Evolutionary conservation across 768 basidiomycete species (phyloP).

Genomic region (Trametes maxima): DNA sequence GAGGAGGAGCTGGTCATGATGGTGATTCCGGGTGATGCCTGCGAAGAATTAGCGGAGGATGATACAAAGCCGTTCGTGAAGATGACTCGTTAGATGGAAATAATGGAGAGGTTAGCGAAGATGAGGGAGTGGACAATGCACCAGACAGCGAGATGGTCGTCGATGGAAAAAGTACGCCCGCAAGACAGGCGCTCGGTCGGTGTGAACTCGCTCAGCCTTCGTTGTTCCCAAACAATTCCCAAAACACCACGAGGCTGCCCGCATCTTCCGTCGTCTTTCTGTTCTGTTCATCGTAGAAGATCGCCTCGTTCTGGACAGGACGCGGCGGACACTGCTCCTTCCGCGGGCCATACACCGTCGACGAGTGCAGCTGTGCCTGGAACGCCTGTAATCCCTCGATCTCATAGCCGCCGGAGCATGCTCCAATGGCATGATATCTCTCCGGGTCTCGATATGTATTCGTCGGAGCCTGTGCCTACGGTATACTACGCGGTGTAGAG

Average conservation of each 20-base stretch:
- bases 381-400: neutral
- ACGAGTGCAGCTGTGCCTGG: too few relatives aligned
- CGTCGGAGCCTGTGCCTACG: too few relatives aligned
- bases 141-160: conserved; percentile 34
- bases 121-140: conserved; percentile 25
- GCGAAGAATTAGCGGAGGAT: conserved; percentile 16
- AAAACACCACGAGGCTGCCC: conserved; percentile 20
- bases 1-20: conserved; percentile 78
- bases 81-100: conserved; percentile 29
- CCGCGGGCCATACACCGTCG: too few relatives aligned
- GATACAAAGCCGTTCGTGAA: conserved; percentile 28
- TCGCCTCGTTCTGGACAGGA: neutral
- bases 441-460: too few relatives aligned
- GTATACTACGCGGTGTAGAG: too few relatives aligned
- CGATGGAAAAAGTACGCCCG: conserved; percentile 32
- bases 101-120: conserved; percentile 24
- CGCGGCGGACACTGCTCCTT: neutral
- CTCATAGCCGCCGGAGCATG: neutral
- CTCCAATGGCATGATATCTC: too few relatives aligned
- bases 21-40: conserved; percentile 16
- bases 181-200: conserved; percentile 21
- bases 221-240: conserved; percentile 11
- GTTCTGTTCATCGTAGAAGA: conserved; percentile 4
- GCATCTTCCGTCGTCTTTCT: neutral
- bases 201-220: conserved; percentile 17